A percentile compares a stretch with the other conserved stretches of the same genome.
Conservation (phyloP, 2,329 filamentous ascomycete genomes). For the Alternaria sp. region DNA sequence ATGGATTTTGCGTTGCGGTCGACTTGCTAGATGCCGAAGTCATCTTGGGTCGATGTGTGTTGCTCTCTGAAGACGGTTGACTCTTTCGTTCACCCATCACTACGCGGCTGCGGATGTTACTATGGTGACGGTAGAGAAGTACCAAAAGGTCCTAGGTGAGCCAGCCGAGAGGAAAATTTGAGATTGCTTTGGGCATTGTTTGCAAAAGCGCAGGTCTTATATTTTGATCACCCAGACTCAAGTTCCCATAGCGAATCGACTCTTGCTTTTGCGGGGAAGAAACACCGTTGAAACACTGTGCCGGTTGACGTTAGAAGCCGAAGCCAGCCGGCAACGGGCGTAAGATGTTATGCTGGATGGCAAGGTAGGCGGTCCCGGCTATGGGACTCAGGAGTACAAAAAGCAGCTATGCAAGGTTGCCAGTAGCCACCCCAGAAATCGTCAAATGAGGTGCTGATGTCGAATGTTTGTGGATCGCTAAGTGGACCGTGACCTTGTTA, state of each 20-base stretch:
- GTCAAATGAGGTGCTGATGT: conserved; percentile 31
- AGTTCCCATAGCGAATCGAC: conserved; percentile 3
- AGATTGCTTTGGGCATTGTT: background rate
- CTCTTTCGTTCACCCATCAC: background rate
- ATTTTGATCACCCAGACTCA: conserved; percentile 4
- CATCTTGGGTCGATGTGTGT: background rate
- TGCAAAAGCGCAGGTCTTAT: conserved; percentile 1
- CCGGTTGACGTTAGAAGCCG: conserved; percentile 9
- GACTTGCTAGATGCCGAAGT: background rate
- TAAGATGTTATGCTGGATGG: conserved; percentile 15
- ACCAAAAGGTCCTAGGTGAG: background rate
- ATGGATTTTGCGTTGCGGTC: conserved; percentile 1
- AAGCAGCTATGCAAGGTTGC: conserved; percentile 21
- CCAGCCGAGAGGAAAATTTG: background rate
- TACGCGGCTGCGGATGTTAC: background rate
- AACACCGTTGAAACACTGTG: conserved; percentile 6
- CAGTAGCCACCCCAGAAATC: conserved; percentile 25
- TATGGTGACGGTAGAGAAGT: background rate
- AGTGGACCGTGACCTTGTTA: conserved; percentile 31
- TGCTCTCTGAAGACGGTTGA: background rate
- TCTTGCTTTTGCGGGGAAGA: conserved; percentile 8
- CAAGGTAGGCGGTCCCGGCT: conserved; percentile 24
- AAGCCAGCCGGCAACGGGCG: conserved; percentile 19
- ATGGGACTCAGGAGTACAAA: conserved; percentile 21
- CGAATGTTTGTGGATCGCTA: conserved; percentile 32